Evolutionary conservation across 1,284 basidiomycete genomes (phyloP).

Genomic region (Meripilus lineatus): DNA sequence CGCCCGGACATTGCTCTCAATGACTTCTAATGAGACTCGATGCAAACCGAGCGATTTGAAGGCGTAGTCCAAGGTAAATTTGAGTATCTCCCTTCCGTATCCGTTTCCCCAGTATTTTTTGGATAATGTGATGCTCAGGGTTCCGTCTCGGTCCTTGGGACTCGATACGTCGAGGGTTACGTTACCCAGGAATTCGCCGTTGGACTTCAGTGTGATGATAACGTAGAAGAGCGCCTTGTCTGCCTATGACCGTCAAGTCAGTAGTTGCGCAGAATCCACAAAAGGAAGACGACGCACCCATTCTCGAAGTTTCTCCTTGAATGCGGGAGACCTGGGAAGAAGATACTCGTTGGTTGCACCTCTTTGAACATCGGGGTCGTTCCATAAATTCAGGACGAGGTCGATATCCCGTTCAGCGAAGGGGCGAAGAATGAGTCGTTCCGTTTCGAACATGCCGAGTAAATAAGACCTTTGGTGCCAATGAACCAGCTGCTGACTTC

Average conservation of each 20-base stretch:
- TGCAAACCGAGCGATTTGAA: slow-evolving; percentile 8
- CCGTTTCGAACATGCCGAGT: slow-evolving; percentile 7
- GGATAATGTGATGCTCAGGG: slow-evolving; percentile 1
- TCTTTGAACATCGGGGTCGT: slow-evolving; percentile 5
- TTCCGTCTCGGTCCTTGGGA: slow-evolving; percentile 7
- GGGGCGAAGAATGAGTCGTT: slow-evolving; percentile 7
- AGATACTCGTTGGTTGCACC: slow-evolving; percentile 1
- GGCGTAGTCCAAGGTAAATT: slow-evolving; percentile 4
- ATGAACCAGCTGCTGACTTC: no score
- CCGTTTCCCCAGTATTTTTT: slow-evolving; percentile 3
- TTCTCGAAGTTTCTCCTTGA: no score
- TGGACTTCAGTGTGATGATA: neutral
- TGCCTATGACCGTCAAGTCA: no score
- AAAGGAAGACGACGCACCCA: no score
- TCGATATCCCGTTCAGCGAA: slow-evolving; percentile 5
- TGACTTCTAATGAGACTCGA: slow-evolving; percentile 6
- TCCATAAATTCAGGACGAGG: slow-evolving; percentile 1
- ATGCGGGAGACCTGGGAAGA: no score
- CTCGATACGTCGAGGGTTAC: neutral
- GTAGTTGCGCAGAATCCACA: no score
- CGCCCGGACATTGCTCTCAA: slow-evolving; percentile 3
- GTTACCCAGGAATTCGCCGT: slow-evolving; percentile 2
- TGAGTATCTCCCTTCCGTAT: slow-evolving; percentile 7
- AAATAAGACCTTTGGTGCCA: no score
- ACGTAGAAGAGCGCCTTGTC: slow-evolving; percentile 2